A percentile compares a stretch with the other conserved stretches of the same genome.
Conservation (phyloP, 1,139 yeast species). For the Kodamaea alishanica region DNA sequence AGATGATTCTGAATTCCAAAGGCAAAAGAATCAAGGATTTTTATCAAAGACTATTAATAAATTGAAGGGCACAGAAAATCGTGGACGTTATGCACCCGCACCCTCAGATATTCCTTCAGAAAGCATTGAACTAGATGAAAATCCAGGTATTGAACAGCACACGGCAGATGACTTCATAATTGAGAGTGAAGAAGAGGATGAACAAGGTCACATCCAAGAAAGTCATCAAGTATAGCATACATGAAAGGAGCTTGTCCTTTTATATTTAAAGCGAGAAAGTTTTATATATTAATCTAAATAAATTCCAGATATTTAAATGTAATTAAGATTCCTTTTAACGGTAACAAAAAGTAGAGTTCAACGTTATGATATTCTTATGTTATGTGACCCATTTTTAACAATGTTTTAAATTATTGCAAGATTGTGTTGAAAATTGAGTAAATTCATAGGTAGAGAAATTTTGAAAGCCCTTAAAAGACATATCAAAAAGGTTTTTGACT, state of each 20-base stretch:
- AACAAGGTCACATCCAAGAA: not conserved
- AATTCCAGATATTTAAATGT: not conserved
- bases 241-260: not conserved
- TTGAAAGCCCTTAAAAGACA: too few species aligned
- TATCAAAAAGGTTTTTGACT: too few species aligned
- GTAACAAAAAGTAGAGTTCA: too few species aligned
- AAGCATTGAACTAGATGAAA: conserved; percentile 40
- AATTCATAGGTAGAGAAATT: too few species aligned
- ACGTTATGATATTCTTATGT: too few species aligned
- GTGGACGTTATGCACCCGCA: conserved; percentile 29
- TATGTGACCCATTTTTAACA: too few species aligned
- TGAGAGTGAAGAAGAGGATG: conserved; percentile 46
- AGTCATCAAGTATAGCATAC: conserved; percentile 1
- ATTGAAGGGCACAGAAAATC: conserved; percentile 26
- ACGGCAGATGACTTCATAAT: conserved; percentile 35
- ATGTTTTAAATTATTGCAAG: too few species aligned
- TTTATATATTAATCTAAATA: not conserved
- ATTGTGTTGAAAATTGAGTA: too few species aligned
- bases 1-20: conserved; percentile 25
- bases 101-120: conserved; percentile 20
- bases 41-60: conserved; percentile 40
- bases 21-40: conserved; percentile 24
- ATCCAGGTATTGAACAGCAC: conserved; percentile 12
- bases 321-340: too few species aligned
- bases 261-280: not conserved